phyloP scores from a whole-genome alignment of 148 eudicot genomes.

The Vaccinium corymbosum region DNA sequence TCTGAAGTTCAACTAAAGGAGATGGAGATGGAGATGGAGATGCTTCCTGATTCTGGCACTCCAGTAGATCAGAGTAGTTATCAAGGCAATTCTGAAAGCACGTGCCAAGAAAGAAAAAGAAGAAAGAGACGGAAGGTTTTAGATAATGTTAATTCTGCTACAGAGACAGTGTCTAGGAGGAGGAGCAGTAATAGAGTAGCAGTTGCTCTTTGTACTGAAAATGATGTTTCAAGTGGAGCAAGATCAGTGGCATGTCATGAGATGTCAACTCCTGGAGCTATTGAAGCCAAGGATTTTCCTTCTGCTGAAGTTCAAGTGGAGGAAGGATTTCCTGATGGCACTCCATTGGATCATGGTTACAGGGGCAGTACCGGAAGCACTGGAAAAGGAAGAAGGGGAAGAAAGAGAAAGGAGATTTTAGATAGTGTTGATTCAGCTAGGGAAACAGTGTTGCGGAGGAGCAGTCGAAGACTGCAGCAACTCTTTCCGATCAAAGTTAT shows the following conservation, averaged over 20 bases:
- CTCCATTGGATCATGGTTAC: slow-evolving; percentile 20
- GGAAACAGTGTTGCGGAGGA: slow-evolving; percentile 70
- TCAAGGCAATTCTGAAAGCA: slow-evolving; percentile 33
- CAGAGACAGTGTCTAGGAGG: slow-evolving; percentile 63
- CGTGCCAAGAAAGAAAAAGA: slow-evolving; percentile 21
- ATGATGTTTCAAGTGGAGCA: background rate
- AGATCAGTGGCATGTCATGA: background rate
- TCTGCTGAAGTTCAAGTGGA: slow-evolving; percentile 25
- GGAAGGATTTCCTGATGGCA: slow-evolving; percentile 24
- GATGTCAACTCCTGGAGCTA: slow-evolving; percentile 6
- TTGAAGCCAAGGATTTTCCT: slow-evolving; percentile 24
- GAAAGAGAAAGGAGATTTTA: slow-evolving; percentile 46
- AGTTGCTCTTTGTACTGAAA: slow-evolving; percentile 23
- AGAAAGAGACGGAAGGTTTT: slow-evolving; percentile 48
- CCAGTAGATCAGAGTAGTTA: slow-evolving; percentile 14
- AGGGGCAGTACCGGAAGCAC: slow-evolving; percentile 32
- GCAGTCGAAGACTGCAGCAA: slow-evolving; percentile 58
- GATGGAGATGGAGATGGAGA: slow-evolving; percentile 28
- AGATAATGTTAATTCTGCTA: slow-evolving; percentile 26
- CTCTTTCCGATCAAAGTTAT: slow-evolving; percentile 27
- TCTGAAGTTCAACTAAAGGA: slow-evolving; percentile 25
- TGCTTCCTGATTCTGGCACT: slow-evolving; percentile 21
- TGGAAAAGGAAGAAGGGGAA: slow-evolving; percentile 28
- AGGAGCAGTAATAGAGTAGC: slow-evolving; percentile 74
- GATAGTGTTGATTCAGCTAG: slow-evolving; percentile 30